phyloP scores from a whole-genome alignment of 208 protist species.

The Crithidia thermophila region DNA sequence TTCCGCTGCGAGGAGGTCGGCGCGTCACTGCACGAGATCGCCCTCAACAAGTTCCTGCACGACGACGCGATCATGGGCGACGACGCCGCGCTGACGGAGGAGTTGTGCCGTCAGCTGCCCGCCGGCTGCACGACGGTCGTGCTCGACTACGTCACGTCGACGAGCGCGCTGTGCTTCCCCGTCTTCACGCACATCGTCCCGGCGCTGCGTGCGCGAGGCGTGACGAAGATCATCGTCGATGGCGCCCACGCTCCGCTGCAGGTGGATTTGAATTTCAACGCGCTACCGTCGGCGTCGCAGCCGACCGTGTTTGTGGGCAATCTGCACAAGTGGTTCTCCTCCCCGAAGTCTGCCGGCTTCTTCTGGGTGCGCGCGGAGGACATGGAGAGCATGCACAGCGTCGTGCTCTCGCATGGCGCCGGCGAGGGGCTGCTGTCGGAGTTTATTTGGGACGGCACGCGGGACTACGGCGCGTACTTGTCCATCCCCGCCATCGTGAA shows the following conservation, averaged over 20 bases:
- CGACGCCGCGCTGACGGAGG: constrained; percentile 54
- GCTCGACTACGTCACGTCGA: constrained; percentile 91
- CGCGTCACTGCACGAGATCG: constrained; percentile 67
- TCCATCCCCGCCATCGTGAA: constrained; percentile 74
- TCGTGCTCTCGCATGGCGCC: constrained; percentile 87
- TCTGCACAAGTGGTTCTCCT: constrained; percentile 93
- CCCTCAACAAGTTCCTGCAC: constrained; percentile 61
- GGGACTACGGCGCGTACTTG: constrained; percentile 86
- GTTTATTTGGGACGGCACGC: constrained; percentile 93
- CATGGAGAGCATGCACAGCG: constrained; percentile 57
- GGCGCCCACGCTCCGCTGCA: constrained; percentile 88
- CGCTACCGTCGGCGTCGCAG: constrained; percentile 48
- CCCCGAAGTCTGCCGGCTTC: constrained; percentile 86
- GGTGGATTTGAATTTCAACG: constrained; percentile 72
- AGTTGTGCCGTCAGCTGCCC: constrained; percentile 68
- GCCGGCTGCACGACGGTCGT: constrained; percentile 75
- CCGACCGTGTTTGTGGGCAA: constrained; percentile 87
- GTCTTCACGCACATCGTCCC: constrained; percentile 86
- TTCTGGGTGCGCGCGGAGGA: constrained; percentile 70
- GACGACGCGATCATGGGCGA: constrained; percentile 69
- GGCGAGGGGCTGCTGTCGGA: constrained; percentile 85
- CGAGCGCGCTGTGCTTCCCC: constrained; percentile 76
- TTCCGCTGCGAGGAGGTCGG: constrained; percentile 79
- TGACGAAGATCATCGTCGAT: constrained; percentile 88
- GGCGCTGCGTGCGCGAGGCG: constrained; percentile 60